Base-by-base conservation (phyloP, 805 yeast species). In the Starmera caribaea region DNA sequence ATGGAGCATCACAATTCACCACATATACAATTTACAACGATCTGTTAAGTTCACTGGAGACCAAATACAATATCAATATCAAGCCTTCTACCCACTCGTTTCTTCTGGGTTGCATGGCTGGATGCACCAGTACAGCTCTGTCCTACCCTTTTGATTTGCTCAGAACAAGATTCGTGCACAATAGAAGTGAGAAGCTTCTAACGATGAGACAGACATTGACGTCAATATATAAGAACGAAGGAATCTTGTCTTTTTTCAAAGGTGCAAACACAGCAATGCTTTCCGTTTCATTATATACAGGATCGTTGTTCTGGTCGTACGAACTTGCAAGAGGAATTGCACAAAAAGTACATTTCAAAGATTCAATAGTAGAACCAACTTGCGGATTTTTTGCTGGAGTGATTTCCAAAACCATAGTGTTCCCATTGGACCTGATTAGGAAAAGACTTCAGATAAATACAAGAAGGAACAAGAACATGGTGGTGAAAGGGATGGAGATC, bases 101-200 rank as follows among this genome's bases (percentile, higher is more conserved):
- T 15, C 29, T 82, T 0, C 74, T 84, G 5, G 98, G 98, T 0
- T 74, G 83, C 0, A 54, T 77, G 2, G 79, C 96, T 0, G 98
- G 98, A 0, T 62, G 79, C 16, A 50, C 74, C 0, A 85, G 95
- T 26, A 85, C 96, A 0, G 36, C 73, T 0, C 55, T 65, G 1
- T 83, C 97, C 2, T 92, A 92, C 55, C 98, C 98, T 1, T 78
- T 86, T 50, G 98, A 92, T 57, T 68, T 87, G n/a, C 59, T 92
- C 34, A 63, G 98, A 38, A 92, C 98, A 0, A 66, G 95, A 39
- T 69, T 88, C 37, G 95, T 87, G 1, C 24, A 21, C 24, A 90
- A 89, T 3, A 78, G 78, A 51, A 61, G 63, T 36, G 39, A 47
- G 28, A 44, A 53, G 7, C 40, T 57, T 0, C 34, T 58, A 8